These are phyloP conservation scores for Aspergillus ibericus DNA, from an alignment of 2,329 filamentous ascomycete species.

Conservation along the genomic window DNA sequence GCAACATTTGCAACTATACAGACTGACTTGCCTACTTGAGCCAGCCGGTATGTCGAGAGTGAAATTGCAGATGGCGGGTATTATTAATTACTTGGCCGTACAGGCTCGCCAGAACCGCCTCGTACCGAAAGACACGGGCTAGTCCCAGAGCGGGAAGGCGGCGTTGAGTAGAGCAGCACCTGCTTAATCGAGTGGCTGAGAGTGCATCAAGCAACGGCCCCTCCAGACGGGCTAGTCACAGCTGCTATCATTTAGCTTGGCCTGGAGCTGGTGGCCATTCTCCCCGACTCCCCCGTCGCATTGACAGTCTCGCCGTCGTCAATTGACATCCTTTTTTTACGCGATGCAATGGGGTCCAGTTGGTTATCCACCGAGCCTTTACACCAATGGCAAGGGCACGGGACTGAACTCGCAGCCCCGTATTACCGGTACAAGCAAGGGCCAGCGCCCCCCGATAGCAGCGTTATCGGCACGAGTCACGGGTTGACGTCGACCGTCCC, in stretches of 20 bases:
- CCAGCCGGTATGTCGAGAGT: background rate
- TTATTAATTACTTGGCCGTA: background rate
- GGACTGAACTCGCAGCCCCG: background rate
- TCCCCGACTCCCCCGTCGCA: background rate
- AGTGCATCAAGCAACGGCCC: background rate
- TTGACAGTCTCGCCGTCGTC: background rate
- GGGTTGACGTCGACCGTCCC: constrained; percentile 1
- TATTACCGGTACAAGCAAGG: constrained; percentile 3
- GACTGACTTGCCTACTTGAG: background rate
- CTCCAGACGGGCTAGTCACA: background rate
- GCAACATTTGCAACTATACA: background rate
- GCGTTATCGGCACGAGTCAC: constrained; percentile 6
- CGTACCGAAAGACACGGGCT: background rate
- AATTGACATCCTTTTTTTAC: background rate
- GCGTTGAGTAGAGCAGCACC: constrained; percentile 7
- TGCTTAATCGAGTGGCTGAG: constrained; percentile 18
- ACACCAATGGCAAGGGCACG: background rate
- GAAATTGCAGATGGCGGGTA: background rate
- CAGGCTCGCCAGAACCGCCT: background rate
- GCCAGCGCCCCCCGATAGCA: background rate
- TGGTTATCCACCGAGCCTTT: background rate
- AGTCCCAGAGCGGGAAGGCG: constrained; percentile 6
- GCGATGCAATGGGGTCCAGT: background rate
- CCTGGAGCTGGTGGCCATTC: background rate
- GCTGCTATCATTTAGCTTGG: background rate